Evolutionary conservation across 108 stramenopile genomes (phyloP).

Genomic region (Craspedostauros australis): DNA sequence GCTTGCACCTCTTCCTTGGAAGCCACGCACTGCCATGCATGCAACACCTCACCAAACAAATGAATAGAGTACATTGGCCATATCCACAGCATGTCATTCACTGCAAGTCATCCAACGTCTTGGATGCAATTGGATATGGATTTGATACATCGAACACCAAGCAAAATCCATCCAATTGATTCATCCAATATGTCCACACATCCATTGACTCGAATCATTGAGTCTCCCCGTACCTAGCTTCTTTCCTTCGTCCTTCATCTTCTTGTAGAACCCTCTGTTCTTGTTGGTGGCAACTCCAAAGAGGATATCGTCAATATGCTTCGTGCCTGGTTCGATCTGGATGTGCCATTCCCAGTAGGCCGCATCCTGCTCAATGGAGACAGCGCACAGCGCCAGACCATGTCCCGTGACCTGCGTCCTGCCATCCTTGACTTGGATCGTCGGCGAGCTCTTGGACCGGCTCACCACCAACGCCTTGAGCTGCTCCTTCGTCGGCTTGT

Average conservation of each 20-base stretch:
- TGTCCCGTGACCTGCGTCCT: slow-evolving; percentile 40
- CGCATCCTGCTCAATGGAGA: slow-evolving; percentile 78
- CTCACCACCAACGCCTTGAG: slow-evolving; percentile 19
- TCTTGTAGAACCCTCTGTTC: slow-evolving; percentile 55
- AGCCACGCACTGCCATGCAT: too few species aligned
- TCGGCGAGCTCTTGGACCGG: slow-evolving; percentile 53
- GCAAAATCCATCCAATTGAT: not conserved
- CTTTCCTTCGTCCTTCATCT: slow-evolving; percentile 35
- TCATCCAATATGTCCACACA: too few species aligned
- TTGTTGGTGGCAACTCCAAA: slow-evolving; percentile 77
- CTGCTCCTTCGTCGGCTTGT: slow-evolving; percentile 14
- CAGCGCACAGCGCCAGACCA: slow-evolving; percentile 59
- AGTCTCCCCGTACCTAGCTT: slow-evolving; percentile 42
- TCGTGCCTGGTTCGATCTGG: slow-evolving; percentile 8
- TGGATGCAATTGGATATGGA: too few species aligned
- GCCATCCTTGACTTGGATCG: slow-evolving; percentile 26
- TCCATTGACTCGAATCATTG: too few species aligned
- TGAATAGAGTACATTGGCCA: too few species aligned
- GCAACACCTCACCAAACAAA: too few species aligned
- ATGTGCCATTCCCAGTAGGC: slow-evolving; percentile 87
- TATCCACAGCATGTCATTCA: too few species aligned
- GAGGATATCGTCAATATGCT: slow-evolving; percentile 39
- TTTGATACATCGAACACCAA: not conserved
- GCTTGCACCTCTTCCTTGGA: too few species aligned
- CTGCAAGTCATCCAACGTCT: too few species aligned